Conservation (phyloP, 176 grass and related monocot species). For the Secale cereale region DNA sequence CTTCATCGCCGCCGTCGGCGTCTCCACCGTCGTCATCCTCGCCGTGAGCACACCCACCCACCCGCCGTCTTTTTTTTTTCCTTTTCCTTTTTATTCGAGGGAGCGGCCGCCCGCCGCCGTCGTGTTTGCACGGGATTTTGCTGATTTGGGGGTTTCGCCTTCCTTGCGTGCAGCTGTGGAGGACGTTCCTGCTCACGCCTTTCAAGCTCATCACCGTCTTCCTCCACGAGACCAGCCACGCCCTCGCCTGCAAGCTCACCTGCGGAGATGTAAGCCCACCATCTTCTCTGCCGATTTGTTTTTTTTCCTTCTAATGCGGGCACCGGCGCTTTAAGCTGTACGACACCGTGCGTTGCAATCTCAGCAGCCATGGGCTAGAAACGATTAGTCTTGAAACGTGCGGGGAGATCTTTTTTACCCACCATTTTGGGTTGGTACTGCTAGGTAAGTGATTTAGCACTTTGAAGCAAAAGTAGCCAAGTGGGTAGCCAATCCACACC, state of each 20-base stretch:
- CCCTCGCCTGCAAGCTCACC: constrained; percentile 95
- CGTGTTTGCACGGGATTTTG: neutral
- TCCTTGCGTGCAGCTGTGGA: constrained; percentile 60
- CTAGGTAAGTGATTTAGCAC: neutral
- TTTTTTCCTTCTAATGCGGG: neutral
- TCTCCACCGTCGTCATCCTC: constrained; percentile 94
- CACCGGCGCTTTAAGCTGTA: neutral
- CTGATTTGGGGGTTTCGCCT: neutral
- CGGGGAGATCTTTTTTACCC: neutral
- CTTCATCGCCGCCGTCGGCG: constrained; percentile 68
- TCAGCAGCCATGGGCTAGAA: neutral
- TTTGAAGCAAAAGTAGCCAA: constrained; percentile 2
- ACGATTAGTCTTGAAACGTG: neutral
- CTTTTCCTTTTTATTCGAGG: too few relatives aligned
- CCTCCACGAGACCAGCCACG: constrained; percentile 98
- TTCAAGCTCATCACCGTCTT: constrained; percentile 99
- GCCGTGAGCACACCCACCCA: constrained; percentile 40
- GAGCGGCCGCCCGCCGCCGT: too few relatives aligned
- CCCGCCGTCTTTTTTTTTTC: neutral
- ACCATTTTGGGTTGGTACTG: neutral
- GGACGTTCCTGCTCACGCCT: constrained; percentile 86
- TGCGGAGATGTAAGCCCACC: constrained; percentile 75
- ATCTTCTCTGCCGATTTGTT: too few relatives aligned
- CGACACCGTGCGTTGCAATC: neutral
- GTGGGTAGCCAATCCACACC: neutral